Evolutionary conservation across 73 alveolate genomes (phyloP).

Genomic region (Paramecium tetraurelia): DNA sequence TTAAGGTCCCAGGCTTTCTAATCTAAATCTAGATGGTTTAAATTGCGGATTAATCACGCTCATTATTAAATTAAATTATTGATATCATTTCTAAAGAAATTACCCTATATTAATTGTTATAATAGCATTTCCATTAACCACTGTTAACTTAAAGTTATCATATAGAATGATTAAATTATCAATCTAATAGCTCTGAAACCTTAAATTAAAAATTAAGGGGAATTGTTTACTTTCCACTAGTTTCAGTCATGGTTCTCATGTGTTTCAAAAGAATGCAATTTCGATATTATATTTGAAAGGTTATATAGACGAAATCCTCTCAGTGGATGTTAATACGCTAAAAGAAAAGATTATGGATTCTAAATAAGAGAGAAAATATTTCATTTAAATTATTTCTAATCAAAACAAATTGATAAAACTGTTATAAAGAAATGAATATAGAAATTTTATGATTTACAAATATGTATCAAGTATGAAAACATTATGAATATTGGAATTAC

Average conservation of each 20-base stretch:
- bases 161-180: neutral
- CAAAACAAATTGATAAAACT: neutral
- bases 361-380: neutral
- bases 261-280: neutral
- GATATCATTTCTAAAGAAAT: neutral
- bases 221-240: neutral
- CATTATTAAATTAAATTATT: neutral
- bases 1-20: constrained; percentile 29
- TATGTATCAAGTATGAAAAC: neutral
- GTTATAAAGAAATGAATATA: neutral
- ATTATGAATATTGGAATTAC: neutral
- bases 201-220: neutral
- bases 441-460: neutral
- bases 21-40: constrained; percentile 38
- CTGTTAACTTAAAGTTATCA: neutral
- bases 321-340: neutral
- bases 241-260: neutral
- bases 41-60: neutral
- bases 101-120: neutral
- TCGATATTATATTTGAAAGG: neutral
- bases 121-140: neutral
- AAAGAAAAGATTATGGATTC: neutral
- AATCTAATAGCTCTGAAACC: neutral
- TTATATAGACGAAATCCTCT: neutral
- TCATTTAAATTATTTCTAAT: neutral